Evolutionary conservation across 345 rosid species (phyloP), one percentile per base, ranked within the genome.

Genomic region (Dipteronia dyeriana): DNA sequence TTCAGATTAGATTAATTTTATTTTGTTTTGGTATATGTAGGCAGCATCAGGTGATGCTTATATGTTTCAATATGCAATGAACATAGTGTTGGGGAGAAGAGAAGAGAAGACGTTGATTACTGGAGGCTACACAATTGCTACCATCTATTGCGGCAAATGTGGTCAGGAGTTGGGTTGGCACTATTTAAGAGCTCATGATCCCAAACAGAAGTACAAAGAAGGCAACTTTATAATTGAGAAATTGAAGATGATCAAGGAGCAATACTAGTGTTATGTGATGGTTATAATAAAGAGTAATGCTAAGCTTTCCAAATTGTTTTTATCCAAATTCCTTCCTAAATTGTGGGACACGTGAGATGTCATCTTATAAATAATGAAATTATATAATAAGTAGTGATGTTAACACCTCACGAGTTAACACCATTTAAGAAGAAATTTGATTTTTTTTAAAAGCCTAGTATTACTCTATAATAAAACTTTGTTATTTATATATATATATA

Each of bases 51-150:
- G 90, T 41, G 74, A 77, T 38, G 90, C 83, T 0, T 87, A 80
- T 19, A 25, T 87, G 87, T 85, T 87, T 77, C 26, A 61, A 6
- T 66, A 87, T 53, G 90, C 72, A 26, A 87, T 82, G 87, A 87
- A 83, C 77, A 20, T 78, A 0, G 83, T 82, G 29, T 4, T 87
- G 82, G 87, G 90, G 23, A 57, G 72, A 23, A 87, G 72, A 61
- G 74, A 76, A 71, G 88, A 87, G 29, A 82, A 4, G 80, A 64
- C 78, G 75, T 0, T 87, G 74, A 4, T 87, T 0, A 80, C 83
- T 9, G 90, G 88, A 1, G 13, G 31, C 0, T 87, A 20, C 78
- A 74, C 72, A 11, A 70, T 83, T 12, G 87, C 88, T n/a, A 26
- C 25, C 4, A 69, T 85, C 54, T 68, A 67, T 38, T 85, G 90